phyloP scores from a whole-genome alignment of 2,329 filamentous ascomycete species.

The Macrophomina phaseolina region DNA sequence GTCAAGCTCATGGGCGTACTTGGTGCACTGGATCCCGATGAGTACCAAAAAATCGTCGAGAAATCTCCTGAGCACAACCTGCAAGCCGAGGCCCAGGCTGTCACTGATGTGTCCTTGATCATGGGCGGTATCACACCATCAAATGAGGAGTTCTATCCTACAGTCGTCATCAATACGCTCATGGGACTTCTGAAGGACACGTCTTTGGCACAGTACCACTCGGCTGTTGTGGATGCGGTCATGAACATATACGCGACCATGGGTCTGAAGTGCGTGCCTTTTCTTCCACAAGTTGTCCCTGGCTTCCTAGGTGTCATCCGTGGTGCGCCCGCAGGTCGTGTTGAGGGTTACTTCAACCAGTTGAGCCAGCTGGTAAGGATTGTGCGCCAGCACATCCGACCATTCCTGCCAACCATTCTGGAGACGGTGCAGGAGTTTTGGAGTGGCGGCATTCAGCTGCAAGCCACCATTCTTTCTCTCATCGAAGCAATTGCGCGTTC shows the following conservation, averaged over 20 bases:
- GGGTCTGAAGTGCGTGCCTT: constrained; percentile 93
- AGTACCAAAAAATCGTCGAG: constrained; percentile 93
- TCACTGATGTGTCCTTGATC: constrained; percentile 95
- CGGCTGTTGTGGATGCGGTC: constrained; percentile 92
- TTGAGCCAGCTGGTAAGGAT: constrained; percentile 91
- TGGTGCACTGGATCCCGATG: constrained; percentile 93
- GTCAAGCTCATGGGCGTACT: constrained; percentile 97
- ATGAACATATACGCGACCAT: constrained; percentile 99
- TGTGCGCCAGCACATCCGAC: constrained; percentile 93
- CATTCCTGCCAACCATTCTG: constrained; percentile 86
- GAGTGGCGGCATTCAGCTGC: constrained; percentile 78
- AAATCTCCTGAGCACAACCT: constrained; percentile 81
- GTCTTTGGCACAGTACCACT: constrained; percentile 89
- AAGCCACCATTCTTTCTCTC: constrained; percentile 88
- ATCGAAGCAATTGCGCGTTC: constrained; percentile 94
- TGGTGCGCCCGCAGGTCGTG: constrained; percentile 74
- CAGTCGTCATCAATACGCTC: constrained; percentile 94
- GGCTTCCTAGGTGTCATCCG: constrained; percentile 90
- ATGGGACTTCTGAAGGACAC: constrained; percentile 90
- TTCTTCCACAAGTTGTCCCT: constrained; percentile 91
- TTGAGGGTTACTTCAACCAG: constrained; percentile 98
- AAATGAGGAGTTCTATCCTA: constrained; percentile 98
- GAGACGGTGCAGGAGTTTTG: constrained; percentile 88
- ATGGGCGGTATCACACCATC: constrained; percentile 97
- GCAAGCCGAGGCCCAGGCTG: constrained; percentile 66